These are phyloP conservation scores for Globisporangium canariense DNA, from an alignment of 352 stramenopile species.

Conservation along the genomic window DNA sequence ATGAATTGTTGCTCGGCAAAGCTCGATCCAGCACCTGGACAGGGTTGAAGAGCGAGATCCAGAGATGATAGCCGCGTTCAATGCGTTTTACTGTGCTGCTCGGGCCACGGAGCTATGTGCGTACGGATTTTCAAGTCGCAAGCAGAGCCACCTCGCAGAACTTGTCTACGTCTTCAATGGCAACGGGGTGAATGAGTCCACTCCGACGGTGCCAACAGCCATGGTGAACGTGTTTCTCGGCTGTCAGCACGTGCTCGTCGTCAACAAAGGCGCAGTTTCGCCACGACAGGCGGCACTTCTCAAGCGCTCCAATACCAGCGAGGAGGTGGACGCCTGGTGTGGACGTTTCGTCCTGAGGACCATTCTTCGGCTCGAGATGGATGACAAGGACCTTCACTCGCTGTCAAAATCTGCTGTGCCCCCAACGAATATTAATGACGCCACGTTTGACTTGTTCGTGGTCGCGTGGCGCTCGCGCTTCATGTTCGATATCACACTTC, in stretches of 20 bases:
- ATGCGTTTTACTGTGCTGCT: slow-evolving; percentile 2
- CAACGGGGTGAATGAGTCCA: not conserved
- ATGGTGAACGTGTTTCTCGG: not conserved
- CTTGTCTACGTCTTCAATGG: not conserved
- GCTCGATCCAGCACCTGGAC: not conserved
- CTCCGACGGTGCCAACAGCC: not conserved
- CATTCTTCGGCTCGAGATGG: no score
- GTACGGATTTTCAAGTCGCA: not conserved
- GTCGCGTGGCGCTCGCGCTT: not conserved
- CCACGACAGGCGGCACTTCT: not conserved
- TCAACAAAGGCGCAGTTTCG: slow-evolving; percentile 2
- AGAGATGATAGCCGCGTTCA: slow-evolving; percentile 2
- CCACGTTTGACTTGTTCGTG: slow-evolving; percentile 8
- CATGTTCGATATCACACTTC: not conserved
- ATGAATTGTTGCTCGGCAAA: not conserved
- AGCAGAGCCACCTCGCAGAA: not conserved
- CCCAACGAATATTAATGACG: slow-evolving; percentile 1
- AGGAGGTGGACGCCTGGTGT: slow-evolving; percentile 9
- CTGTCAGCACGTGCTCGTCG: slow-evolving; percentile 6
- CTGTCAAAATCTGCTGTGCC: not conserved
- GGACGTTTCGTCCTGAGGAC: not conserved
- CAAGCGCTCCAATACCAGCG: slow-evolving; percentile 5
- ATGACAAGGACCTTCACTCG: not conserved
- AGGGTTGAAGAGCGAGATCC: not conserved
- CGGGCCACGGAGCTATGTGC: slow-evolving; percentile 1